phyloP scores from a whole-genome alignment of 306 rosid species.

The Ochetophila trinervis region DNA sequence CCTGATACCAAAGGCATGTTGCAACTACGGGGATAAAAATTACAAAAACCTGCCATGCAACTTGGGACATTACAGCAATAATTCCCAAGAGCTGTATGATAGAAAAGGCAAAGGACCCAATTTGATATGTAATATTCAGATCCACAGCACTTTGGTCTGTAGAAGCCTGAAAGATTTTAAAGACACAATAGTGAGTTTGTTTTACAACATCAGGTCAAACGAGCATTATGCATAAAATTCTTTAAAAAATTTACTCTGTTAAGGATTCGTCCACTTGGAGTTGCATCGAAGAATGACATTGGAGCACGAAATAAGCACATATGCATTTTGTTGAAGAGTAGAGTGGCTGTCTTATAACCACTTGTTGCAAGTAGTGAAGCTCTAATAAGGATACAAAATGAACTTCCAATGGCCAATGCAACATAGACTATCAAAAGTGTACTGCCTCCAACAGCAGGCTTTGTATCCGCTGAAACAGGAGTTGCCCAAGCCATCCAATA shows the following conservation, averaged over 20 bases:
- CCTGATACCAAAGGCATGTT: conserved; percentile 29
- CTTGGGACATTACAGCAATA: conserved; percentile 25
- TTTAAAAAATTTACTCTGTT: conserved; percentile 47
- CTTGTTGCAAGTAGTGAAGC: conserved; percentile 40
- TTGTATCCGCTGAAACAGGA: conserved; percentile 55
- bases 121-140: conserved; percentile 3
- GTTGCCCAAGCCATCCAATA: conserved; percentile 93
- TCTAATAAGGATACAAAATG: conserved; percentile 54
- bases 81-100: conserved; percentile 28
- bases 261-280: conserved; percentile 77
- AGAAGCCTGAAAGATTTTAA: conserved; percentile 16
- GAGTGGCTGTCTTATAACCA: conserved; percentile 62
- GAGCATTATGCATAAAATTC: neutral
- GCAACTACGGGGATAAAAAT: conserved; percentile 15
- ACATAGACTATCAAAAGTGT: conserved; percentile 54
- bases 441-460: conserved; percentile 41
- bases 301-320: conserved; percentile 65
- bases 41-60: conserved; percentile 31
- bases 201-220: neutral
- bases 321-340: conserved; percentile 72
- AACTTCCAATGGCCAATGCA: conserved; percentile 59
- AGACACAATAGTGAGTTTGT: neutral
- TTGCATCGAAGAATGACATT: conserved; percentile 79
- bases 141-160: conserved; percentile 27
- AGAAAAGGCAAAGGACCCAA: conserved; percentile 18